These are phyloP conservation scores for Hypoxylon sp. DNA, from an alignment of 2,329 filamentous ascomycete species.

Conservation along the genomic window DNA sequence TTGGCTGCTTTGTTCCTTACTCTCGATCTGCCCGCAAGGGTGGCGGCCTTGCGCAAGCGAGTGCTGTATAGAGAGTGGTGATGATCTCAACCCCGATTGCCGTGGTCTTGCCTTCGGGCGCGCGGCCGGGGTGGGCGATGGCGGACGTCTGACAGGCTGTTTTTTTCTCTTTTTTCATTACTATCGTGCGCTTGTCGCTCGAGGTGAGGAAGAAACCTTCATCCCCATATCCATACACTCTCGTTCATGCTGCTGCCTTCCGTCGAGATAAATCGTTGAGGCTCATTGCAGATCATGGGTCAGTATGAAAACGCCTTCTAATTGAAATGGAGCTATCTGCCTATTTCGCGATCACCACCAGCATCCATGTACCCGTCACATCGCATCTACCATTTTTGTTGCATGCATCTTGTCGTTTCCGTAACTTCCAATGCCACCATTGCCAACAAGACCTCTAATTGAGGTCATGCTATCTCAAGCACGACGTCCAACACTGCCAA, in stretches of 20 bases:
- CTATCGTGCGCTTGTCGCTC: conserved; percentile 59
- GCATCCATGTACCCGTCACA: too few relatives aligned
- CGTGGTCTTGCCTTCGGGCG: conserved; percentile 81
- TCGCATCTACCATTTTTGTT: too few relatives aligned
- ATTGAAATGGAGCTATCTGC: too few relatives aligned
- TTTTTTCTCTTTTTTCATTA: conserved; percentile 67
- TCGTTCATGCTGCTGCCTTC: neutral
- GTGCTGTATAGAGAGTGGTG: conserved; percentile 86
- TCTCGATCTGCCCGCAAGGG: conserved; percentile 72
- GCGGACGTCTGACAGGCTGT: conserved; percentile 88
- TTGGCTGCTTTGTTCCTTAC: conserved; percentile 56
- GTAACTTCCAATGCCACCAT: too few relatives aligned
- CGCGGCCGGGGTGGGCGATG: conserved; percentile 81
- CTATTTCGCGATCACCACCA: too few relatives aligned
- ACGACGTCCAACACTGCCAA: conserved; percentile 15
- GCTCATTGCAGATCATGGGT: too few relatives aligned
- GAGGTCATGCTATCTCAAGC: conserved; percentile 9
- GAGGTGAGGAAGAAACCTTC: conserved; percentile 61
- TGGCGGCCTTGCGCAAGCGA: conserved; percentile 59
- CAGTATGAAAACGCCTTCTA: too few relatives aligned
- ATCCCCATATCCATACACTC: too few relatives aligned
- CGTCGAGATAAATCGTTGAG: too few relatives aligned
- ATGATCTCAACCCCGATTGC: conserved; percentile 87
- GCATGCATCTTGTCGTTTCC: too few relatives aligned
- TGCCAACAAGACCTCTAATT: neutral